These are phyloP conservation scores for Trichoderma guizhouense DNA, from an alignment of 2,329 filamentous ascomycete species.

Conservation along the genomic window DNA sequence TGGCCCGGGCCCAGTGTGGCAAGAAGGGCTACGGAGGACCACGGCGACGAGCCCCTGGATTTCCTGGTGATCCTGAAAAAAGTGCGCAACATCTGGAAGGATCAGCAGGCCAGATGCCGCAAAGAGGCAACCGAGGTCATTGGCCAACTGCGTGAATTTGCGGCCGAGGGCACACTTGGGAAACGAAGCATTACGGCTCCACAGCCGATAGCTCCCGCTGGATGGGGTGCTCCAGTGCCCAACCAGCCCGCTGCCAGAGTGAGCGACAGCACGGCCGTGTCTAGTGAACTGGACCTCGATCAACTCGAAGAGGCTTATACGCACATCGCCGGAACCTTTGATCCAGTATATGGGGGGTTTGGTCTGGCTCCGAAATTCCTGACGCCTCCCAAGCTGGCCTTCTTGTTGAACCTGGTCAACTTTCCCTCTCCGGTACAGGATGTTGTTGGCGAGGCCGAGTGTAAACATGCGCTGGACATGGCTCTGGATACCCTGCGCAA, in stretches of 20 bases:
- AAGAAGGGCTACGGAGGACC: constrained; percentile 35
- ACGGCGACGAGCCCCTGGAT: constrained; percentile 61
- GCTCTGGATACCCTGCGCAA: constrained; percentile 74
- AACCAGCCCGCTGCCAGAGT: constrained; percentile 23
- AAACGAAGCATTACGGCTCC: constrained; percentile 35
- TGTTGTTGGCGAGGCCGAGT: constrained; percentile 82
- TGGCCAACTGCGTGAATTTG: constrained; percentile 77
- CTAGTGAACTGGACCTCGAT: constrained; percentile 80
- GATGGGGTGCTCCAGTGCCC: constrained; percentile 32
- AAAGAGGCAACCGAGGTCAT: constrained; percentile 82
- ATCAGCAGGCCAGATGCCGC: constrained; percentile 78
- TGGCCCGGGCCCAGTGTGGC: constrained; percentile 76
- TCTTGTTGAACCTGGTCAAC: constrained; percentile 70
- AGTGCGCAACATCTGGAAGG: constrained; percentile 70
- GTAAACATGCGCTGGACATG: constrained; percentile 70
- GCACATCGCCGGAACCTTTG: constrained; percentile 77
- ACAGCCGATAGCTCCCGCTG: constrained; percentile 29
- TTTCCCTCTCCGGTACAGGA: constrained; percentile 73
- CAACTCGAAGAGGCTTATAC: constrained; percentile 85
- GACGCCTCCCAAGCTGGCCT: constrained; percentile 79
- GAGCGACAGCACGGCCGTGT: constrained; percentile 33
- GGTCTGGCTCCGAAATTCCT: constrained; percentile 81
- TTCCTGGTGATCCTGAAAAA: constrained; percentile 83
- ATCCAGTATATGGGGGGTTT: constrained; percentile 76
- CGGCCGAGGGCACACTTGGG: constrained; percentile 75